Evolutionary conservation across 2,329 filamentous ascomycete species (phyloP).

Genomic region (Fusarium sp.): DNA sequence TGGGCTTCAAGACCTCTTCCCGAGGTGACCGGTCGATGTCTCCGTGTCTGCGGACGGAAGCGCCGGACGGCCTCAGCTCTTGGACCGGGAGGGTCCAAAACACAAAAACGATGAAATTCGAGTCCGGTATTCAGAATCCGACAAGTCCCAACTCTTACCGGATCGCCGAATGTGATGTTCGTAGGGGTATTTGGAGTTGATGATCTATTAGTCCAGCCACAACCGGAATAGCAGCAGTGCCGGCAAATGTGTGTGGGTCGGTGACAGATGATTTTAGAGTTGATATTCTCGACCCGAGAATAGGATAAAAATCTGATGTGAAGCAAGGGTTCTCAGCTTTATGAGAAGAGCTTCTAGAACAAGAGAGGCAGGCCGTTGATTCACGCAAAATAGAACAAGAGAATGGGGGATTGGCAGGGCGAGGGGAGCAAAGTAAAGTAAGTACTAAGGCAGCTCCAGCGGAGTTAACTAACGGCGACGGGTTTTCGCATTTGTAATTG

Average conservation of each 20-base stretch:
- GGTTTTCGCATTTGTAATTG: conserved; percentile 35
- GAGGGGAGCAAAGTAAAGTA: conserved; percentile 10
- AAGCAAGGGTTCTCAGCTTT: conserved; percentile 2
- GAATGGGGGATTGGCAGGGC: conserved; percentile 19
- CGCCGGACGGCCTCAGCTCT: conserved; percentile 38
- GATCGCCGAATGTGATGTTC: background rate
- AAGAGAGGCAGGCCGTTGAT: background rate
- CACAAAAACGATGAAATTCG: conserved; percentile 8
- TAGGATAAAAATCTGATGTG: background rate
- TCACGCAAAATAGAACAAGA: conserved; percentile 12
- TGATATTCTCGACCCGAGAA: background rate
- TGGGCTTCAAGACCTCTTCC: conserved; percentile 22
- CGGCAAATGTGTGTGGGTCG: conserved; percentile 36
- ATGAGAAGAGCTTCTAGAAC: conserved; percentile 1
- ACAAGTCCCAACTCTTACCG: conserved; percentile 4
- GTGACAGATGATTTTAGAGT: conserved; percentile 20
- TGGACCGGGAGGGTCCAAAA: conserved; percentile 29
- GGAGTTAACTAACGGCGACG: conserved; percentile 34
- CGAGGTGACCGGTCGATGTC: conserved; percentile 35
- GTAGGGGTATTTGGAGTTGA: conserved; percentile 25
- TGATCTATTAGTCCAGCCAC: conserved; percentile 38
- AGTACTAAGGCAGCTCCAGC: conserved; percentile 3
- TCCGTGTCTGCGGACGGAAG: conserved; percentile 35
- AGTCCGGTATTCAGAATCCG: background rate
- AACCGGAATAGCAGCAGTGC: conserved; percentile 31